Percentiles rank a stretch among this genome's conserved stretches.
These are phyloP conservation scores for Geotrichum histeridarum DNA, from an alignment of 1,139 yeast species.

Conservation along the genomic window DNA sequence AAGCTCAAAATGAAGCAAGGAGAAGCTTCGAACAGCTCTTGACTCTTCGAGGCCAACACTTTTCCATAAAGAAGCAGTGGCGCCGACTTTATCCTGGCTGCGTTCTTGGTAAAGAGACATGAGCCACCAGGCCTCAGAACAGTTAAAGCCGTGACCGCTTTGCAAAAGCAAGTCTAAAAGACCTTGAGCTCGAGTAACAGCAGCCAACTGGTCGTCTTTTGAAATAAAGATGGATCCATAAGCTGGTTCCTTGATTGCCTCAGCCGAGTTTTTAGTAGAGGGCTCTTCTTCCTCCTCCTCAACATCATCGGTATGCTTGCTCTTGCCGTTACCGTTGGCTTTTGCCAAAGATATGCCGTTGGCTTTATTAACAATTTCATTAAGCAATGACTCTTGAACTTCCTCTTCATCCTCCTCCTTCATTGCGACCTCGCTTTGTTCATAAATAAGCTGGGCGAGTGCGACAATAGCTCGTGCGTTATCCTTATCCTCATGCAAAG, in stretches of 20 bases:
- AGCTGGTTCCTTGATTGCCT: background rate
- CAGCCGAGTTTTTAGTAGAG: background rate
- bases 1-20: constrained; percentile 1
- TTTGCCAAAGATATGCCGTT: too few relatives aligned
- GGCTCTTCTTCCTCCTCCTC: constrained; percentile 16
- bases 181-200: constrained; percentile 58
- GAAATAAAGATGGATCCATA: constrained; percentile 36
- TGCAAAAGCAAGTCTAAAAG: constrained; percentile 57
- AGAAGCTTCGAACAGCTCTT: constrained; percentile 51
- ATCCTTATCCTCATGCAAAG: constrained; percentile 50
- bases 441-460: constrained; percentile 51
- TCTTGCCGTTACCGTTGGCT: background rate
- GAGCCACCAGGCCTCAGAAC: constrained; percentile 70
- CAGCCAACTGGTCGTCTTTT: constrained; percentile 56
- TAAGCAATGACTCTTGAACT: too few relatives aligned
- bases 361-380: too few relatives aligned
- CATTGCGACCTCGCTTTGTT: constrained; percentile 31
- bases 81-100: constrained; percentile 51
- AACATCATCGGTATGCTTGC: constrained; percentile 21
- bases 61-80: constrained; percentile 56
- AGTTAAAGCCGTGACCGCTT: constrained; percentile 49
- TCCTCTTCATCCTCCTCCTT: constrained; percentile 2
- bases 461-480: constrained; percentile 64
- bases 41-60: constrained; percentile 63
- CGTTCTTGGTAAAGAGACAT: constrained; percentile 61